phyloP scores from a whole-genome alignment of 805 yeast genomes.

The Phaffomyces opuntiae region DNA sequence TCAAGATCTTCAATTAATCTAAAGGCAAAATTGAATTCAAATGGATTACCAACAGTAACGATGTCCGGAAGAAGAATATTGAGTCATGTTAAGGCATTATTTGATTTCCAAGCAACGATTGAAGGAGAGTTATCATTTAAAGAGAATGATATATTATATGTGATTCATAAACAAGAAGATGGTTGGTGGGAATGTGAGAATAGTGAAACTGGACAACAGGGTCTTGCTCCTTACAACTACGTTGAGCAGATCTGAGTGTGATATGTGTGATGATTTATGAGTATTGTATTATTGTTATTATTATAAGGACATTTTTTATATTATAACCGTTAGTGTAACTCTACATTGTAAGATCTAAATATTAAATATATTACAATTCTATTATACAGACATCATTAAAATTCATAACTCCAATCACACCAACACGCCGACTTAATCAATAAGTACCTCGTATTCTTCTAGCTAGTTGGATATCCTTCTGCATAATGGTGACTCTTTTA shows the following conservation, averaged over 20 bases:
- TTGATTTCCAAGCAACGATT: conserved; percentile 51
- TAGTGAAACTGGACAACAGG: conserved; percentile 30
- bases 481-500: conserved; percentile 79
- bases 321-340: not conserved
- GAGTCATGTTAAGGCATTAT: conserved; percentile 46
- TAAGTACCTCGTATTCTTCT: conserved; percentile 60
- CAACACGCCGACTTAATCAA: not conserved
- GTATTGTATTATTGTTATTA: not conserved
- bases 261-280: not conserved
- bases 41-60: conserved; percentile 39
- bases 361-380: not conserved
- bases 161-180: conserved; percentile 54
- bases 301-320: not conserved
- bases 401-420: too few species aligned
- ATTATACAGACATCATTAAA: too few species aligned
- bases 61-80: conserved; percentile 49
- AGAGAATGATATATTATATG: conserved; percentile 48
- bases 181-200: conserved; percentile 75
- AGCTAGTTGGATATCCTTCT: conserved; percentile 74
- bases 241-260: conserved; percentile 19
- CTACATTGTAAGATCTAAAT: not conserved
- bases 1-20: conserved; percentile 20
- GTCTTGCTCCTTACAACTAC: conserved; percentile 62
- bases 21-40: conserved; percentile 18
- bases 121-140: conserved; percentile 55